Evolutionary conservation across 1,284 basidiomycete genomes (phyloP), one percentile per base, ranked within the genome.

Genomic region (Meripilus lineatus): DNA sequence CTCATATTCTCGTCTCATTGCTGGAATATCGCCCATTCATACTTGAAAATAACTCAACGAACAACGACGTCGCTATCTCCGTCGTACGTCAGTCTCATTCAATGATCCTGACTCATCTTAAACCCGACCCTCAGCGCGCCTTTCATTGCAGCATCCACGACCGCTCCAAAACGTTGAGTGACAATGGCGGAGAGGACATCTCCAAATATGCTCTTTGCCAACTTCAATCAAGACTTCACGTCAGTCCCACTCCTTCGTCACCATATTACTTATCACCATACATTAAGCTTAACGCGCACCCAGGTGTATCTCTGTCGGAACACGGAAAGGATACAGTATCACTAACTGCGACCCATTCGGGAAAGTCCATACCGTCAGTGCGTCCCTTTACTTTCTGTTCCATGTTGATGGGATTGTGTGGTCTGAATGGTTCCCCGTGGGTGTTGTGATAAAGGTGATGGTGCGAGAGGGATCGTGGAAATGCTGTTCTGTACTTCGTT

Each of bases 401-500:
- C n/a, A n/a, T 30, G 8, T 30, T 10, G 28, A 30, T 30, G 28
- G 28, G n/a, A 30, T n/a, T 30, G n/a, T 8, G 21, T 40, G 40
- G n/a, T 42, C 11, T 42, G 11, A 40, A 22, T 28, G 38, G 7
- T 23, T 34, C 11, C 21, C 10, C 13, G 21, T 32, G 10, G n/a
- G 13, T 17, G 20, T 24, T 30, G 11, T 24, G 32, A 23, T 26
- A 33, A 48, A 89, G 93, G 88, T 58, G 92, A 96, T 52, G 93
- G 93, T 2, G 90, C 95, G 1, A 82, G 89, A 13, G 93, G 92
- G 21, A 94, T 96, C 50, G 94, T 98, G 10, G 95, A 99, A 67
- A 99, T 99, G 95, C 76, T 99, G 48, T 99, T 99, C 71, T 97
- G 93, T 69, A 99, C 96, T 3, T 96, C 93, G 7, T 78, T 99